Conservation (phyloP, 2,329 filamentous ascomycete species). For the Pleurostoma richardsiae region DNA sequence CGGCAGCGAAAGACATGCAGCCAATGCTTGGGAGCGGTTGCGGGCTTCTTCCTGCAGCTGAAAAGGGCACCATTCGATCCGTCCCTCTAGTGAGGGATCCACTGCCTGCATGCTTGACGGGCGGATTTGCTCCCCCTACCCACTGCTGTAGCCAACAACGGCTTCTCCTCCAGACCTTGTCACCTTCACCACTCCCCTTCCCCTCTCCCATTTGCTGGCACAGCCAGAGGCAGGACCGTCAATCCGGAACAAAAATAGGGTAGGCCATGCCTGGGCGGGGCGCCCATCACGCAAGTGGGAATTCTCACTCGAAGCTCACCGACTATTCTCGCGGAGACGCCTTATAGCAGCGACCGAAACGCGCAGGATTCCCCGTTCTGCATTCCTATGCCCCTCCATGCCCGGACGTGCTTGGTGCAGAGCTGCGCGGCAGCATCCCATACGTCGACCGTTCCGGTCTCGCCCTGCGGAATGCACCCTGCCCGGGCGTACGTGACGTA, state of each 20-base stretch:
- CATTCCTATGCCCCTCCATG: not conserved
- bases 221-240: not conserved
- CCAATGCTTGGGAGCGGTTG: not conserved
- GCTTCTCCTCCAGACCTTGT: not conserved
- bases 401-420: not conserved
- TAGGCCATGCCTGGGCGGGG: not conserved
- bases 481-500: no score
- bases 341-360: not conserved
- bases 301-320: not conserved
- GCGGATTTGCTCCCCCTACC: not conserved
- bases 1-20: not conserved
- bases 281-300: not conserved
- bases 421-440: not conserved
- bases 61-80: not conserved
- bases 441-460: not conserved
- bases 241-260: not conserved
- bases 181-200: not conserved
- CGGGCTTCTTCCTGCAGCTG: not conserved
- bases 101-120: not conserved
- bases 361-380: not conserved
- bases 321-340: not conserved
- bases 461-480: no score
- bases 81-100: not conserved
- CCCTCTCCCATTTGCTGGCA: not conserved
- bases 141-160: not conserved